Evolutionary conservation across 306 rosid genomes (phyloP).

Genomic region (Crataegus laevigata): DNA sequence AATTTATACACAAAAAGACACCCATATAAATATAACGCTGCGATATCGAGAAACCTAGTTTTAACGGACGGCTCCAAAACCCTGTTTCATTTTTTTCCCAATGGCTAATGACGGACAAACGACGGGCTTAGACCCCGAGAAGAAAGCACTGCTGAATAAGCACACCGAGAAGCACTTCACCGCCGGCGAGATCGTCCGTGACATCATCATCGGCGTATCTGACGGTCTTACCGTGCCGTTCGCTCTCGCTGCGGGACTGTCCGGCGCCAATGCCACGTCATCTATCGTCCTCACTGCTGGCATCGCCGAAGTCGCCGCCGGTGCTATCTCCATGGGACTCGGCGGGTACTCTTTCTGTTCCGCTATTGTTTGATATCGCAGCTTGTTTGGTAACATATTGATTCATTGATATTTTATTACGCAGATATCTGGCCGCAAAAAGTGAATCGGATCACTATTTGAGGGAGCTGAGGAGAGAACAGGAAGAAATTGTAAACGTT

Average conservation of each 20-base stretch:
- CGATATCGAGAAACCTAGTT: neutral
- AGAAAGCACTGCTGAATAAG: conserved; percentile 19
- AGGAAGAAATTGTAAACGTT: conserved; percentile 35
- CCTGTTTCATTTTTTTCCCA: neutral
- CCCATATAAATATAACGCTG: neutral
- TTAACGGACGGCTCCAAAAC: neutral
- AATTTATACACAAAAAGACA: neutral
- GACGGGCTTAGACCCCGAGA: conserved; percentile 13
- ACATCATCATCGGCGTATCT: conserved; percentile 37
- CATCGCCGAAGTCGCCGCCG: conserved; percentile 40
- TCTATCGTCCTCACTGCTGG: conserved; percentile 39
- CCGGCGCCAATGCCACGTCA: conserved; percentile 37
- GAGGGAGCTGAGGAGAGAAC: conserved; percentile 41
- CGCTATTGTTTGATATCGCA: neutral
- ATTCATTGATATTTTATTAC: neutral
- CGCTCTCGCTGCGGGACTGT: conserved; percentile 38
- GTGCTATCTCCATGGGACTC: conserved; percentile 44
- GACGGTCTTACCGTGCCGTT: conserved; percentile 43
- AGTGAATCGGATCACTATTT: conserved; percentile 45
- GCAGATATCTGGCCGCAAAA: conserved; percentile 43
- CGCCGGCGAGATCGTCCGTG: conserved; percentile 33
- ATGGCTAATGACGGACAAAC: conserved; percentile 4
- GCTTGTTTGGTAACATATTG: neutral
- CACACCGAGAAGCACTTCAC: conserved; percentile 37
- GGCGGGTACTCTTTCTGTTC: conserved; percentile 23